phyloP scores from a whole-genome alignment of 306 rosid species.

The Vigna mungo region DNA sequence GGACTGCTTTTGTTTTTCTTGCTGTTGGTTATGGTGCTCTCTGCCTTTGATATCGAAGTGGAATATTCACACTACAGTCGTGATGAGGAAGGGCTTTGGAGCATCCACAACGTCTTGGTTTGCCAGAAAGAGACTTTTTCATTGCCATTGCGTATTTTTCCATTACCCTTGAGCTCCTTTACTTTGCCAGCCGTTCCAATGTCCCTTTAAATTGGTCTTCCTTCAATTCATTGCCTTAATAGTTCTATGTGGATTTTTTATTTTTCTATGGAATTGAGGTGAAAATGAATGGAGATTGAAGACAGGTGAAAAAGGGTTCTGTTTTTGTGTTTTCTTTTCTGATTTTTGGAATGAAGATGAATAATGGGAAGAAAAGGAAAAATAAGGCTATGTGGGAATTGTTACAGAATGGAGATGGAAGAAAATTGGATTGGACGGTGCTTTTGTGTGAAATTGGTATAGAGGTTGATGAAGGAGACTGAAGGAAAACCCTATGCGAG shows the following conservation, averaged over 20 bases:
- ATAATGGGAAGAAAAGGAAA: too few relatives aligned
- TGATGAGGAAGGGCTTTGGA: slow-evolving; percentile 69
- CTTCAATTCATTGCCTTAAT: slow-evolving; percentile 82
- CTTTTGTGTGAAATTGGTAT: too few relatives aligned
- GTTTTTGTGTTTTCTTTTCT: too few relatives aligned
- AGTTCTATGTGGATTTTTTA: slow-evolving; percentile 72
- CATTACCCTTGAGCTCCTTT: slow-evolving; percentile 86
- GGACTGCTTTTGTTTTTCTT: slow-evolving; percentile 6
- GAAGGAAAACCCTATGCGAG: too few relatives aligned
- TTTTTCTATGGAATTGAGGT: too few relatives aligned
- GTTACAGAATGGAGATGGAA: too few relatives aligned
- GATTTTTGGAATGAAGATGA: too few relatives aligned
- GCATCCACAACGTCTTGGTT: slow-evolving; percentile 67
- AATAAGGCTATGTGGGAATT: too few relatives aligned
- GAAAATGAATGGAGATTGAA: too few relatives aligned
- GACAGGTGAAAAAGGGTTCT: too few relatives aligned
- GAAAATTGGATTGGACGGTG: too few relatives aligned
- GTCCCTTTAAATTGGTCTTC: slow-evolving; percentile 93
- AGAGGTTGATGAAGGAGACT: too few relatives aligned
- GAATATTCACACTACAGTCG: slow-evolving; percentile 59
- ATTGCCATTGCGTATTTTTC: slow-evolving; percentile 90
- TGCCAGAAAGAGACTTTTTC: slow-evolving; percentile 81
- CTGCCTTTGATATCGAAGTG: slow-evolving; percentile 45
- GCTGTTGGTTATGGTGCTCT: slow-evolving; percentile 37
- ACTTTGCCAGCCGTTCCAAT: slow-evolving; percentile 84